Base-by-base conservation (phyloP, 495 filamentous ascomycete genomes). In the Geopyxis carbonaria region DNA sequence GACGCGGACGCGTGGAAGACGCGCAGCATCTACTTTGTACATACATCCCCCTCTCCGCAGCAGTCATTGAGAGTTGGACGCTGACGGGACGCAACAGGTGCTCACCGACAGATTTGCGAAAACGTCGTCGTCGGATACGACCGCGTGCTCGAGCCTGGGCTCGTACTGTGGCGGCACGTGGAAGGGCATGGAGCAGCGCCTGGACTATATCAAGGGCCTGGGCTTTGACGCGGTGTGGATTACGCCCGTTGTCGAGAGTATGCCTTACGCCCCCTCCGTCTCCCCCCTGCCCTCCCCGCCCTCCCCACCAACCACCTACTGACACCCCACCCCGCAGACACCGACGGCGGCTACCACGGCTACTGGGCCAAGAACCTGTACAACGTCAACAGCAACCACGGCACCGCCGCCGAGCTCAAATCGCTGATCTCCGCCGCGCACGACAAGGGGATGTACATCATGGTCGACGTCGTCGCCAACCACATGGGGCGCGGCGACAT, bases 151-250 rank as follows among this genome's bases (percentile, higher is more conserved):
- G 48, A 57, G 73, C 59, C 56, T 68, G 7, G 57, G 54, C 1
- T 43, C 57, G 32, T 86, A 84, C 60, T 91, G 80, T 44, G 80
- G 79, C 29, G 82, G 82, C 7, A 75, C 73, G 22, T 87, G 72
- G 64, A 61, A 62, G 40, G 82, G 81, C 4, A 70, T 91, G 36
- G 73, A 76, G 40, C 68, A 76, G 22, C 65, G 75, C 42, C 59
- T 80, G 22, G 74, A 77, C 56, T 68, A 80, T 46, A 80, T 87
- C 51, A 68, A 82, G 48, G 64, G 64, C 39, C 78, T 87, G 73
- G 79, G 82, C 11, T 86, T 87, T 46, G 77, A 76, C 27, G 78
- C 80, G 16, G 67, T 86, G 32, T 87, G 80, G 81, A 89, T 86
- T 38, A 78, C 76, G 0, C 82, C 80, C 0, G 62, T 87, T 9